Percentiles rank a stretch among this genome's conserved stretches.
Evolutionary conservation across 2,329 filamentous ascomycete genomes (phyloP).

Genomic region (Alternaria arbusti): DNA sequence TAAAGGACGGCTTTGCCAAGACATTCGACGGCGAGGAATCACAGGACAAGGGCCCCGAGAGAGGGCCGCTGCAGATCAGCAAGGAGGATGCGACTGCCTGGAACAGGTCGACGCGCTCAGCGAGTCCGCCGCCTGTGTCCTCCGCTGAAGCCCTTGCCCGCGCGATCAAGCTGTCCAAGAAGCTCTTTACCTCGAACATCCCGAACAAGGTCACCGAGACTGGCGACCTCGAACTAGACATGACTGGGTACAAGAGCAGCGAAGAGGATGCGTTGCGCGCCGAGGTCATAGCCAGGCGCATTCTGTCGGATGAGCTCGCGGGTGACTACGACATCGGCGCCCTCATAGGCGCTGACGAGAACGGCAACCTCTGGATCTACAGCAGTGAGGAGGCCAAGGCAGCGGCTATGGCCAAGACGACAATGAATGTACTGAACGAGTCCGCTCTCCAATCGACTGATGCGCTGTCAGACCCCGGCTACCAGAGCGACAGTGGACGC

Average conservation of each 20-base stretch:
- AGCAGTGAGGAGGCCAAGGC: constrained; percentile 96
- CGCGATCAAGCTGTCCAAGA: constrained; percentile 83
- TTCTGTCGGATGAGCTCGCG: constrained; percentile 89
- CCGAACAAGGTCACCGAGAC: constrained; percentile 89
- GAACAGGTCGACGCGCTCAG: constrained; percentile 60
- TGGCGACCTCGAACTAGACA: constrained; percentile 96
- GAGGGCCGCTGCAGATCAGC: constrained; percentile 41
- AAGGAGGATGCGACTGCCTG: constrained; percentile 44
- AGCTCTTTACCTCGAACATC: constrained; percentile 88
- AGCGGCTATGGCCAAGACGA: constrained; percentile 73
- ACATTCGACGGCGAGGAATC: constrained; percentile 23
- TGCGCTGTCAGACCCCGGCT: constrained; percentile 88
- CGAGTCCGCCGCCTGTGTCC: constrained; percentile 77
- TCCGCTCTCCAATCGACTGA: constrained; percentile 69
- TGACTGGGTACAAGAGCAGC: constrained; percentile 94
- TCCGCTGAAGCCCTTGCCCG: constrained; percentile 79
- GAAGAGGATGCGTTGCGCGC: constrained; percentile 91
- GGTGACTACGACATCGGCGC: constrained; percentile 96
- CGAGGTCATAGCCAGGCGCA: constrained; percentile 90
- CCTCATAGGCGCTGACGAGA: constrained; percentile 91
- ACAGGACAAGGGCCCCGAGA: constrained; percentile 32
- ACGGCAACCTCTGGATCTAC: constrained; percentile 99
- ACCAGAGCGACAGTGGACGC: constrained; percentile 82
- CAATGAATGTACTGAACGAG: constrained; percentile 59
- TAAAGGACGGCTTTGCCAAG: constrained; percentile 48